phyloP scores from a whole-genome alignment of 1,284 basidiomycete species.

The Veloporphyrellus conicus region DNA sequence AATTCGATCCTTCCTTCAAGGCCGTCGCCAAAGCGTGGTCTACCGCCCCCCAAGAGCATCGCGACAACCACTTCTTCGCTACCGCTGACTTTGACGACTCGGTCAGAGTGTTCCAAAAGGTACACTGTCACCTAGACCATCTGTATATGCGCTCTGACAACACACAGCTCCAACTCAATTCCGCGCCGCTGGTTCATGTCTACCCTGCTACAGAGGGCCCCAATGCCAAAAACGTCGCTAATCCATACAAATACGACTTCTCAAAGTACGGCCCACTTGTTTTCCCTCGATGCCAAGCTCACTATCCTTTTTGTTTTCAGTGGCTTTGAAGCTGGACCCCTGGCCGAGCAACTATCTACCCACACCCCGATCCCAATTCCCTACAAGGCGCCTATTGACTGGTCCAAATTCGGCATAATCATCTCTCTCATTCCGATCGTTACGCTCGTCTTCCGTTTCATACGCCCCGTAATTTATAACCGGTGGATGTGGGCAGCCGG shows the following conservation, averaged over 20 bases:
- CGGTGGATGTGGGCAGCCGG: constrained; percentile 77
- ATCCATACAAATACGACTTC: constrained; percentile 76
- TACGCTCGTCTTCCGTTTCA: constrained; percentile 52
- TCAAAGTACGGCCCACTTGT: constrained; percentile 46
- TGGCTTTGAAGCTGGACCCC: constrained; percentile 71
- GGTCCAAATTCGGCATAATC: constrained; percentile 50
- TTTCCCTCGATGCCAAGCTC: constrained; percentile 7
- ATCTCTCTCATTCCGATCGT: constrained; percentile 42
- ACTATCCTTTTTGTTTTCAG: constrained; percentile 40
- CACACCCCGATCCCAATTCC: constrained; percentile 73
- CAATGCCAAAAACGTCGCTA: constrained; percentile 49
- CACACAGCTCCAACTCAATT: constrained; percentile 56
- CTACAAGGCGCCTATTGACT: constrained; percentile 70
- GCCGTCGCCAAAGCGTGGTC: constrained; percentile 80
- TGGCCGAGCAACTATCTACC: constrained; percentile 71
- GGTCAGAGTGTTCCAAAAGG: constrained; percentile 74
- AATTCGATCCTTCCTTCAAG: constrained; percentile 79
- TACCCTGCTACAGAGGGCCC: constrained; percentile 73
- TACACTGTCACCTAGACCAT: constrained; percentile 26
- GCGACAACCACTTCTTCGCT: constrained; percentile 85
- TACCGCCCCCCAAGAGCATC: constrained; percentile 51
- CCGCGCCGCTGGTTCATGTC: constrained; percentile 80
- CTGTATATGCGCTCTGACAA: constrained; percentile 10
- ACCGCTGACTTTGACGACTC: constrained; percentile 83
- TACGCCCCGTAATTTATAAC: constrained; percentile 67